Evolutionary conservation across 2,329 filamentous ascomycete genomes (phyloP), one percentile per base, ranked within the genome.

Genomic region (Cercospora brassicicola): DNA sequence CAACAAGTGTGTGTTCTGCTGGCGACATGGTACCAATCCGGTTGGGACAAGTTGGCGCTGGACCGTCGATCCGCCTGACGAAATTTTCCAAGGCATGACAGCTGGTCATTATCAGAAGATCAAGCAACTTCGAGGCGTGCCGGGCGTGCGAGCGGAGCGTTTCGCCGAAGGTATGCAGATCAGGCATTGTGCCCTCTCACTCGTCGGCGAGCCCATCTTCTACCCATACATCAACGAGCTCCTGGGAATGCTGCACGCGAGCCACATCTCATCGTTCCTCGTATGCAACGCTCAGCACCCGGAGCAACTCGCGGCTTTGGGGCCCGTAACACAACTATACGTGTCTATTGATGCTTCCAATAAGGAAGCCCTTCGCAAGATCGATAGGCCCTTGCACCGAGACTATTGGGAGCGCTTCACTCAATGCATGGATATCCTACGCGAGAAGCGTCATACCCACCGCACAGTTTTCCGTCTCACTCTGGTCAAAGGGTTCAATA

Each of bases 1-100:
- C 70, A 98, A 98, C 83, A 98, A 99, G 80, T 98, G 95, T 79
- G 93, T 99, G 72, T 99, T 98, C 80, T 99, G 94, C 85, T 99
- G 94, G 95, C 90, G 95, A 6, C 95, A 98, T 78, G 95, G 94
- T 63, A 98, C 95, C 0, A 99, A 98, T 78, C 94, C 94, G 0
- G 95, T 98, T 0, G 94, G 94, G 59, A 98, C 95, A 2, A 96
- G 91, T 4, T 98, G 95, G 94, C 90, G 94, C 69, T 99, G 94
- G 94, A 88, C 94, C 61, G 92, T 97, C 31, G 95, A 98, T 77
- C 90, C 92, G 0, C 94, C 94, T 0, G 91, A 97, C 26, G 80
- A 93, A 74, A 96, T 98, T 74, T 97, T 97, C 77, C 83, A 91
- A 42, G 94, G 94, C 59, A 93, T 97, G 71, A 97, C 96, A 78